Evolutionary conservation across 2,329 filamentous ascomycete species (phyloP).

Genomic region (Paramyrothecium sp.): DNA sequence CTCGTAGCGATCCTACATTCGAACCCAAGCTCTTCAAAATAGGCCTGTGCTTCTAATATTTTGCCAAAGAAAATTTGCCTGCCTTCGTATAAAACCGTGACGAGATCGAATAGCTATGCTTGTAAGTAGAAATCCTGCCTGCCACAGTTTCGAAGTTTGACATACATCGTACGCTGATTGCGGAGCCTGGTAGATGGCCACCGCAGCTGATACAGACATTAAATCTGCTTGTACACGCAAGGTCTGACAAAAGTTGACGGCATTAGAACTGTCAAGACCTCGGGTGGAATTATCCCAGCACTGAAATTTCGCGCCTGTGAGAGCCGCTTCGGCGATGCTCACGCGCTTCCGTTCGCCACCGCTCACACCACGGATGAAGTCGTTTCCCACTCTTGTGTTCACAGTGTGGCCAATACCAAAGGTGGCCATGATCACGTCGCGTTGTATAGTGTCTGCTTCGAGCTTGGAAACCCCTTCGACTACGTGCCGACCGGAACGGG

Average conservation of each 20-base stretch:
- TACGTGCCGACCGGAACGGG: conserved; percentile 59
- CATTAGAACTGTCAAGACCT: conserved; percentile 24
- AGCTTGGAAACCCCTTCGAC: conserved; percentile 11
- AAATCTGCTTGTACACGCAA: conserved; percentile 23
- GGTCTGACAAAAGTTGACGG: conserved; percentile 22
- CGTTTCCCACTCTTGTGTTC: conserved; percentile 70
- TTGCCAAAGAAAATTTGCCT: conserved; percentile 66
- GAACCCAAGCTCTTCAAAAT: conserved; percentile 49
- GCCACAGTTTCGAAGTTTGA: background rate
- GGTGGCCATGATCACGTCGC: conserved; percentile 67
- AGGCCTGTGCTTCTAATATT: conserved; percentile 53
- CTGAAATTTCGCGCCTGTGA: conserved; percentile 21
- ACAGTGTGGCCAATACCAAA: conserved; percentile 75
- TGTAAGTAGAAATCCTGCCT: too few relatives aligned
- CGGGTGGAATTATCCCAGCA: conserved; percentile 31
- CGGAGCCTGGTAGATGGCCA: conserved; percentile 59
- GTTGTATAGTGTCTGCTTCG: conserved; percentile 19
- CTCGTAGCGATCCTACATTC: conserved; percentile 13
- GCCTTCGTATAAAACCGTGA: conserved; percentile 65
- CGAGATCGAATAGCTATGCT: conserved; percentile 61
- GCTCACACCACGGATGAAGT: conserved; percentile 67
- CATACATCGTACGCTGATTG: conserved; percentile 52
- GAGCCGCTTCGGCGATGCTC: conserved; percentile 67
- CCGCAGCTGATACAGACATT: conserved; percentile 20
- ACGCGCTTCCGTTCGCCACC: conserved; percentile 79